A percentile compares a stretch with the other conserved stretches of the same genome.
These are phyloP conservation scores for Beauveria sp. DNA, from an alignment of 2,329 filamentous ascomycete species.

Conservation along the genomic window DNA sequence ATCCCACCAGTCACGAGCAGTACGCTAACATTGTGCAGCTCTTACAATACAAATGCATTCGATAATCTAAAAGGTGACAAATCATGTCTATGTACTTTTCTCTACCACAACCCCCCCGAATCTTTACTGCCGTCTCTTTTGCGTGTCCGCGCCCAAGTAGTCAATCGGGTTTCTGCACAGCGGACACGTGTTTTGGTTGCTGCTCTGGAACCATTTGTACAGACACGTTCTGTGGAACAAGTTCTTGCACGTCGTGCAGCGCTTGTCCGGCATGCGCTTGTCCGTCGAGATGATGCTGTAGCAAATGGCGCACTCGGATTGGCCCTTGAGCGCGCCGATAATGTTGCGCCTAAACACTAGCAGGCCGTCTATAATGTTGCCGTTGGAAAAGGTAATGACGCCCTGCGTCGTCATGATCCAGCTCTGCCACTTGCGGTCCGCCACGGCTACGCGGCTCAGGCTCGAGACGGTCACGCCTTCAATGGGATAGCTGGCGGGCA, in stretches of 20 bases:
- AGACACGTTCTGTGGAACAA: conserved; percentile 83
- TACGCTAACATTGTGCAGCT: not conserved
- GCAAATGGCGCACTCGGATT: conserved; percentile 93
- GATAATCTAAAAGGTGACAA: conserved; percentile 6
- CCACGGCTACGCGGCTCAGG: conserved; percentile 76
- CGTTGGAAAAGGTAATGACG: conserved; percentile 88
- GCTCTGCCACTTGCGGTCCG: conserved; percentile 84
- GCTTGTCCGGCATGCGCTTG: conserved; percentile 84
- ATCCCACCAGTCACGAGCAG: too few relatives aligned
- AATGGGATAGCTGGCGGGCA: conserved; percentile 78
- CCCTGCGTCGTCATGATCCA: conserved; percentile 87
- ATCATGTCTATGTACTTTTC: conserved; percentile 16
- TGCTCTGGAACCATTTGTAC: conserved; percentile 95
- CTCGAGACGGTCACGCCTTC: conserved; percentile 69
- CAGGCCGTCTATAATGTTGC: conserved; percentile 79
- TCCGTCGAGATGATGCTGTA: conserved; percentile 89
- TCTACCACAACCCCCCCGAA: conserved; percentile 4
- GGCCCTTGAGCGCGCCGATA: conserved; percentile 78
- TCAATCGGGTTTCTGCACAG: conserved; percentile 85
- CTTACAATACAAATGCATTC: conserved; percentile 2
- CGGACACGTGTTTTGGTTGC: conserved; percentile 85
- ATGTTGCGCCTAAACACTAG: conserved; percentile 82
- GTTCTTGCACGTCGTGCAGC: conserved; percentile 88
- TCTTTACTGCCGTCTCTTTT: conserved; percentile 26
- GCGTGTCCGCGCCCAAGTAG: conserved; percentile 38